phyloP scores from a whole-genome alignment of 768 basidiomycete species.

The Leccinum aurantiacum region DNA sequence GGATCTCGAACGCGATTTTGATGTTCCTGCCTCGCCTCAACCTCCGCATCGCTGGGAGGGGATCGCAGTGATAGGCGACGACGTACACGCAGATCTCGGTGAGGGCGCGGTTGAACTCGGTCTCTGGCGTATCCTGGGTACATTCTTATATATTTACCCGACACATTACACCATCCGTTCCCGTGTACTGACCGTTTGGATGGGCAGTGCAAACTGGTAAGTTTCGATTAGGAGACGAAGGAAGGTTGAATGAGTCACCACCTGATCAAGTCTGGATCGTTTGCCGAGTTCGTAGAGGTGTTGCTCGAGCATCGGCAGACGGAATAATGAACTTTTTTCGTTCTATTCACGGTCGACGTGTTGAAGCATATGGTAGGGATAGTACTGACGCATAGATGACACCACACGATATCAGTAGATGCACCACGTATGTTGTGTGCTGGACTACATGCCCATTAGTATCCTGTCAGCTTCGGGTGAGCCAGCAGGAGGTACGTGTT shows the following conservation, averaged over 20 bases:
- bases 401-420: not conserved
- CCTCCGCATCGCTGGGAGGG: constrained; percentile 7
- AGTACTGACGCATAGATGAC: no score
- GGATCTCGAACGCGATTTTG: constrained; percentile 35
- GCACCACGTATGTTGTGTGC: not conserved
- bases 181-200: not conserved
- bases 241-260: constrained; percentile 33
- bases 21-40: no score
- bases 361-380: no score
- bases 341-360: no score
- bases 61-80: constrained; percentile 63
- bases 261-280: constrained; percentile 58
- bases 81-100: constrained; percentile 62
- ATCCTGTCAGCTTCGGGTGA: constrained; percentile 46
- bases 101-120: constrained; percentile 59
- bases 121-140: constrained; percentile 63
- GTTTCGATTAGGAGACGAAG: constrained; percentile 62
- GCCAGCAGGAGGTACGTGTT: constrained; percentile 45
- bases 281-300: constrained; percentile 54
- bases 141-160: constrained; percentile 11
- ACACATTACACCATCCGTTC: not conserved
- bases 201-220: constrained; percentile 64
- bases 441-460: constrained; percentile 15
- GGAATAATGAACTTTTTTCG: no score
- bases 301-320: constrained; percentile 26